phyloP scores from a whole-genome alignment of 495 filamentous ascomycete species.

The Hypoxylon lienhwacheense region DNA sequence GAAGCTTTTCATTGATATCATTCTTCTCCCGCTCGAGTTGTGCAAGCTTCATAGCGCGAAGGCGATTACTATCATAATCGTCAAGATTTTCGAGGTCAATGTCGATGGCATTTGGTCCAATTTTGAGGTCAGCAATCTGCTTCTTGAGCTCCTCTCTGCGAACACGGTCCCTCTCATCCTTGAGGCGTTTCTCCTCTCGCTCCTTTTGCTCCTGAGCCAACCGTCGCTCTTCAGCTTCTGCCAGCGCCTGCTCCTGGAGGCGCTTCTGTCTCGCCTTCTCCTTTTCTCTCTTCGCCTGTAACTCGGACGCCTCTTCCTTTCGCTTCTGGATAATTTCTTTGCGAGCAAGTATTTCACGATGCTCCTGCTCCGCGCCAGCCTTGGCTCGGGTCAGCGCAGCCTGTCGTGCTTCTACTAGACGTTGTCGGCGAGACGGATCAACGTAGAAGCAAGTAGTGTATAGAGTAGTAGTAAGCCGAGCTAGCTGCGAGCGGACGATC shows the following conservation, averaged over 20 bases:
- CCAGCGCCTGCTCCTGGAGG: constrained; percentile 77
- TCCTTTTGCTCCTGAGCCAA: constrained; percentile 87
- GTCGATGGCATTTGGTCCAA: constrained; percentile 75
- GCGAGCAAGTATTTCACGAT: constrained; percentile 81
- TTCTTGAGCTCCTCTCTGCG: constrained; percentile 92
- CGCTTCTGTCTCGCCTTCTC: constrained; percentile 87
- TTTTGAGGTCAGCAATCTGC: constrained; percentile 91
- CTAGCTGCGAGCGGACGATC: constrained; percentile 93
- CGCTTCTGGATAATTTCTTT: constrained; percentile 92
- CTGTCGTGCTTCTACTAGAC: constrained; percentile 75
- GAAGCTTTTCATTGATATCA: constrained; percentile 82
- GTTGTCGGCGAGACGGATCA: constrained; percentile 81
- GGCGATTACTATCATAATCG: constrained; percentile 82
- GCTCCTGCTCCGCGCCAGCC: constrained; percentile 87
- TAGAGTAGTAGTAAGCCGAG: constrained; percentile 85
- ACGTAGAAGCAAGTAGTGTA: constrained; percentile 94
- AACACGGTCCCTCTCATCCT: constrained; percentile 87
- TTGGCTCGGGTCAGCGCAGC: constrained; percentile 76
- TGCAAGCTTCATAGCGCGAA: constrained; percentile 90
- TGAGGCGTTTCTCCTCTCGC: constrained; percentile 83
- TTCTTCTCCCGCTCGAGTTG: constrained; percentile 98
- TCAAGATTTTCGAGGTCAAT: constrained; percentile 73
- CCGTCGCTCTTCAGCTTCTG: constrained; percentile 84
- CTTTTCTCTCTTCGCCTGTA: constrained; percentile 82
- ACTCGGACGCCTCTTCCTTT: constrained; percentile 87